Evolutionary conservation across 352 stramenopile genomes (phyloP), one percentile per base, ranked within the genome.

Genomic region (Pythium coloratum): DNA sequence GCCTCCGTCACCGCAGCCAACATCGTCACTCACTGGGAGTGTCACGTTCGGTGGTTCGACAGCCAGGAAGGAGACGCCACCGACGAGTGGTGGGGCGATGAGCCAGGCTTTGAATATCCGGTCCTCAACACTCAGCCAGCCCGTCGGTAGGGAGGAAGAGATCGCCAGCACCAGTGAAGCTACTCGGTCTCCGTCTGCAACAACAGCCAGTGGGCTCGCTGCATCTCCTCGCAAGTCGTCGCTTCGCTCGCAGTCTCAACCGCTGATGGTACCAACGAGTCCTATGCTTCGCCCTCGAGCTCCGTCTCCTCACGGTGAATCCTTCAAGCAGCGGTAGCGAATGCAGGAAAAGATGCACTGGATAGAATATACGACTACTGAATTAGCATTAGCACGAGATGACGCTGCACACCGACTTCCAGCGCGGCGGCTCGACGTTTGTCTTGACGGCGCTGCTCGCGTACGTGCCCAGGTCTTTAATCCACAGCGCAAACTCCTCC

Each of bases 381-480:
- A 1, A 59, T 57, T 28, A 57, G 10, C 49, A 42, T 69, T 58
- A 91, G 67, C 82, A 91, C 6, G 83, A 80, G 59, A 91, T 89
- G 24, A 80, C 81, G 44, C 78, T 88, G 58, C 80, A 76, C 16
- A 89, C 61, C 47, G 73, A 82, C 62, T 89, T 91, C 83, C 83
- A 91, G 14, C 83, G 79, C 26, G 83, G 83, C 3, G 83, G 81
- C 64, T 89, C 83, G 33, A 89, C 83, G 51, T 75, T 81, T 1
- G 81, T 81, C 66, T 90, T 89, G 10, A 76, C 72, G 13, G 69
- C 75, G 49, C 78, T 89, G 57, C 77, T 86, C 18, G 83, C 76
- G 70, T 92, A 92, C 36, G 81, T 89, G 46, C 83, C 83, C 26
- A 92, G 73, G 42, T 90, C 81, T 66, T 90, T 92, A 26, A 92